Base-by-base conservation (phyloP, 169 alveolate species). In the Condylostoma magnum region DNA sequence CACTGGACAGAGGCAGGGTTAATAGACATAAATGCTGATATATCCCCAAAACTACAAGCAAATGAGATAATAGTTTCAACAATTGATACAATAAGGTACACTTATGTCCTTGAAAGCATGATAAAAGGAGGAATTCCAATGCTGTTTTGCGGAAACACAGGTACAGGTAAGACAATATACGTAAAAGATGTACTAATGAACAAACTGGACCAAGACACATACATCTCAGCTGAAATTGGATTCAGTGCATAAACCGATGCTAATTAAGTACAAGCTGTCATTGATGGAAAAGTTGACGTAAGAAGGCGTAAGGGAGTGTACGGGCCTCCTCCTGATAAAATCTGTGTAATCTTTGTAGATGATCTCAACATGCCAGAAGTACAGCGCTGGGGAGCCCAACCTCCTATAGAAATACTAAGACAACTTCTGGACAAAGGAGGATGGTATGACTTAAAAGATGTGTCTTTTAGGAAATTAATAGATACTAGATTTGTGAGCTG, bases 211-310 rank as follows among this genome's bases (percentile, higher is more conserved):
- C 85, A 89, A 20, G 92, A 86, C 31, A 69, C 82, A 57, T 95
- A 87, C 57, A 71, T 92, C 79, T 83, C 90, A 37, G 86, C 90
- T 15, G 93, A 87, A 50, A 90, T 96, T 53, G 95, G 96, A 15
- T 93, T 94, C 66, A 90, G 98, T n/a, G 98, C 98, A n/a, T 91
- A 94, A 76, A 93, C 99, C 20, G 80, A 95, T 8, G 96, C 98
- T 6, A 91, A 85, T 66, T 90, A 88, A 69, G 87, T 92, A n/a
- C 95, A 94, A 87, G 98, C 93, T 65, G 92, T 93, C 47, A 89
- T 96, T 63, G 99, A 96, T 55, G 85, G 83, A 36, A 93, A 93
- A 70, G 81, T 94, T 65, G 98, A 94, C 68, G 92, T 90, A 77
- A 90, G 92, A 79, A 78, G 96, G 30, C 80, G 92, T 5, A 87